Percentiles rank a stretch among this genome's conserved stretches.
phyloP scores from a whole-genome alignment of 2,329 filamentous ascomycete genomes.

The Ambrosiella cleistominuta region DNA sequence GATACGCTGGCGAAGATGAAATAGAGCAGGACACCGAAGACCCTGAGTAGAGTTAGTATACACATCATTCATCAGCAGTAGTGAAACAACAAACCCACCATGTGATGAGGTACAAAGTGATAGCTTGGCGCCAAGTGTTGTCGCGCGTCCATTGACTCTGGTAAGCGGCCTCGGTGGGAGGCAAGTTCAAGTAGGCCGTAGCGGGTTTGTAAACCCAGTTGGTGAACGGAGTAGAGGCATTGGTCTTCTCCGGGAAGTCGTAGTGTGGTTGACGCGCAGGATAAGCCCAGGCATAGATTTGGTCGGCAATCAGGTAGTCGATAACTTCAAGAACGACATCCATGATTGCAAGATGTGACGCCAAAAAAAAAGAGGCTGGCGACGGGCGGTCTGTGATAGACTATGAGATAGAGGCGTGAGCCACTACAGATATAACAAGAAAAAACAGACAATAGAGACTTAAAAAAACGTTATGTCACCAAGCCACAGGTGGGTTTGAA shows the following conservation, averaged over 20 bases:
- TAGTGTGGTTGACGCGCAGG: slow-evolving; percentile 40
- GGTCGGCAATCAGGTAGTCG: slow-evolving; percentile 70
- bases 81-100: slow-evolving; percentile 41
- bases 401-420: background rate
- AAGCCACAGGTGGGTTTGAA: background rate
- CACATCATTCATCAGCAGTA: background rate
- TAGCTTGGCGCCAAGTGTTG: slow-evolving; percentile 54
- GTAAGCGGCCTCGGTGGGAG: slow-evolving; percentile 61
- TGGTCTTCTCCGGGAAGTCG: slow-evolving; percentile 30
- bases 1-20: slow-evolving; percentile 69
- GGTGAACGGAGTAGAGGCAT: slow-evolving; percentile 41
- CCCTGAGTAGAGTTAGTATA: slow-evolving; percentile 30
- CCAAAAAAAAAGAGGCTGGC: background rate
- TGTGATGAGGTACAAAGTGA: slow-evolving; percentile 67
- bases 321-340: slow-evolving; percentile 77
- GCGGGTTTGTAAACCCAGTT: slow-evolving; percentile 56
- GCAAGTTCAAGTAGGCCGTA: slow-evolving; percentile 48
- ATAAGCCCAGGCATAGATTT: slow-evolving; percentile 54
- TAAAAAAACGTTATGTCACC: background rate
- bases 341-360: slow-evolving; percentile 34
- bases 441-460: background rate
- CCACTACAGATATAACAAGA: background rate
- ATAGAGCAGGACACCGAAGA: slow-evolving; percentile 73
- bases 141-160: slow-evolving; percentile 62
- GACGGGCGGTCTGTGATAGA: background rate